Base-by-base conservation (phyloP, 352 stramenopile species). In the Globisporangium recalcitrans region DNA sequence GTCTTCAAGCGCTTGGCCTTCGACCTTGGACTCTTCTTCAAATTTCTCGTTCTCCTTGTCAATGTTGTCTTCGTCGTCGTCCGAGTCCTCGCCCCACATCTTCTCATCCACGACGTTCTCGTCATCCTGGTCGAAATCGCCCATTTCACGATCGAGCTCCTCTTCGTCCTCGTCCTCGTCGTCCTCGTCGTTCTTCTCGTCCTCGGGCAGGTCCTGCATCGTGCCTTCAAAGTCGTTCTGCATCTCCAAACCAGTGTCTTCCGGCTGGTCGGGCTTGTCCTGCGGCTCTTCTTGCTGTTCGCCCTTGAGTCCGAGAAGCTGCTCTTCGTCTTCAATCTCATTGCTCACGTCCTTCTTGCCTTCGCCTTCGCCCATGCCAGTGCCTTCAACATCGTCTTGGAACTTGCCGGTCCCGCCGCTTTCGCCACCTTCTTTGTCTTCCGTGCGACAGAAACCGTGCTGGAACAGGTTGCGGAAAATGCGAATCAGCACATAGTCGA, bases 31-130 rank as follows among this genome's bases (percentile, higher is more conserved):
- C 27, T 95, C 76, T 47, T 97, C 88, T 63, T 95, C 86, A 62
- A 96, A 95, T 62, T 98, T 97, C 54, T 98, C 93, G 42, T 96
- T 96, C 47, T 98, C 93, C 70, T 98, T 93, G 79, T 98, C 96
- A 54, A 98, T 96, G 21, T 93, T 80, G n/a, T 97, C 85, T 24
- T 97, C 86, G 36, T 97, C 83, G 64, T 97, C 84, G 62, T 98
- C 87, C 44, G 90, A 91, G 58, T 97, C 86, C 34, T 97, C 85
- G 16, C 87, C 95, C 97, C 97, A 99, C 79, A 99, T 95, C 77
- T 99, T 99, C 77, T 99, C 97, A 69, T 99, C 97, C 29, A 99
- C 96, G 19, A 99, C 96, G 63, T 99, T 97, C 62, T 99, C 97
- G 48, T 98, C 91, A 24, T 98, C 88, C 44, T 96, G 84, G 48